Conservation (phyloP, 352 stramenopile genomes). For the Globisporangium cederbergense region DNA sequence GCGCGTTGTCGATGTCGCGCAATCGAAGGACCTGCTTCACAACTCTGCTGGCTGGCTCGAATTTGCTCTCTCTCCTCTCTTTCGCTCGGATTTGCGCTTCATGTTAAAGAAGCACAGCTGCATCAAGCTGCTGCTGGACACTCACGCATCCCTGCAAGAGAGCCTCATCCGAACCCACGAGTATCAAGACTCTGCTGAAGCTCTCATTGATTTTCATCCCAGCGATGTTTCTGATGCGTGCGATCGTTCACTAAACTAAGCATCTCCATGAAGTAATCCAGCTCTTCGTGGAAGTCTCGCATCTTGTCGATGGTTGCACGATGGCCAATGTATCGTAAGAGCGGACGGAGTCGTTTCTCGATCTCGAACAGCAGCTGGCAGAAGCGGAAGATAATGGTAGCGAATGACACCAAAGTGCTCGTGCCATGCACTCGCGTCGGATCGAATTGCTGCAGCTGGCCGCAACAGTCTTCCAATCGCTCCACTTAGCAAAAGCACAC, state of each 20-base stretch:
- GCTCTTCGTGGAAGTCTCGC: neutral
- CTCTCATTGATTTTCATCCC: neutral
- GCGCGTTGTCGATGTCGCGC: neutral
- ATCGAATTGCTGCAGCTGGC: neutral
- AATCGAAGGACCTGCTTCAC: neutral
- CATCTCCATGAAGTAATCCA: neutral
- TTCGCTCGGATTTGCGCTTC: too few species aligned
- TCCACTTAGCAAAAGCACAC: neutral
- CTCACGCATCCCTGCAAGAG: neutral
- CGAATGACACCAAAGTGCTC: neutral
- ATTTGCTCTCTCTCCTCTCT: neutral
- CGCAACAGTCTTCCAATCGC: neutral
- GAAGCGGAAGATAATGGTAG: constrained; percentile 6
- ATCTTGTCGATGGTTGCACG: neutral
- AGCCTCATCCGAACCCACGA: neutral
- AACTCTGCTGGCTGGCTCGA: neutral
- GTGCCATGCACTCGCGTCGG: neutral
- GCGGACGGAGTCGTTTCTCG: neutral
- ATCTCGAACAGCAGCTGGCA: neutral
- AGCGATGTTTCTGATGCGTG: neutral
- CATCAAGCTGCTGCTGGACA: neutral
- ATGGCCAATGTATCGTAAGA: neutral
- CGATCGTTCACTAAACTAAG: too few species aligned
- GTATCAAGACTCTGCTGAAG: neutral
- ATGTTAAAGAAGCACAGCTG: too few species aligned